Base-by-base conservation (phyloP, 257 asterid genomes). In the Leptodermis oblonga region DNA sequence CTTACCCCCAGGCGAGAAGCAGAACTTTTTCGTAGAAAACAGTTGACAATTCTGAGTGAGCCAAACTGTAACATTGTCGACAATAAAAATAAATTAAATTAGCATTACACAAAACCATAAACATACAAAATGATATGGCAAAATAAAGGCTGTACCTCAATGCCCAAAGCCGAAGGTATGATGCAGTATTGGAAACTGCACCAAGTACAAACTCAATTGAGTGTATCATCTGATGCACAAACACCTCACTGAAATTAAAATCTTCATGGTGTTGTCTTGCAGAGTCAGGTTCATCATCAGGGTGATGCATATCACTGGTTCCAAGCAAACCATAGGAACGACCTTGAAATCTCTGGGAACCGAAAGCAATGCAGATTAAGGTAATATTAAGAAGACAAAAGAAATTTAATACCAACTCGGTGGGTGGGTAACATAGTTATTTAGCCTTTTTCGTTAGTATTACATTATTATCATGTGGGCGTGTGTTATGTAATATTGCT, bases 201-300 rank as follows among this genome's bases (percentile, higher is more conserved):
- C 98, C 98, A 63, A 92, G 90, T 37, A 92, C 96, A 67, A 92
- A 92, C 83, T 92, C 98, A 68, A 92, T 92, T 68, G 96, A 66
- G 69, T 92, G 98, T 85, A 92, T 92, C 98, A 89, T 89, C 76
- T 89, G 98, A 81, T 92, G 98, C 83, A 92, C 98, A 76, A 92
- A 92, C 39, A 86, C 88, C 82, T 92, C 98, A 80, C 95, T 89
- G 59, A 89, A 92, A 55, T 92, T 81, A 75, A 92, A 92, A 33
- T 87, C 96, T 73, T 87, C 96, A 18, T 73, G 87, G 68, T 72
- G 88, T 71, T 84, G 89, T 82, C 88, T 85, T 17, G 82, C 83
- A 53, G 87, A 86, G 70, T 77, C 96, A 43, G 89, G 89, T 70
- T 89, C 94, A 75, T 87, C 90, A 2, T 81, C 92, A 79, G 62